Conservation (phyloP, 768 basidiomycete species). For the Megacollybia marginata region DNA sequence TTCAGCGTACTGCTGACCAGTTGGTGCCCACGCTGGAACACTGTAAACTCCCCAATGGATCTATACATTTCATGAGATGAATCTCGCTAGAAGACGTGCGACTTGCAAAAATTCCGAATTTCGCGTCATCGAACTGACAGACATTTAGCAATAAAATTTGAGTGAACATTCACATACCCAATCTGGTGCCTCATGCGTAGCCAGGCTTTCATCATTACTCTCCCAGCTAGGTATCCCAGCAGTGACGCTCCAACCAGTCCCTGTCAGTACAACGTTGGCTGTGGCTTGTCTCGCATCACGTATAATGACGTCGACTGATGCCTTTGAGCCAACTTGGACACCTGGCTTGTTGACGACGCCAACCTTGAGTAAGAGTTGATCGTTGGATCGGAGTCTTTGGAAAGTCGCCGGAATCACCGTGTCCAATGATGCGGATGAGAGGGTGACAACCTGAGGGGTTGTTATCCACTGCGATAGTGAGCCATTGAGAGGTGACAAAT, state of each 20-base stretch:
- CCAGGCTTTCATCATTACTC: background rate
- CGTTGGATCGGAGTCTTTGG: background rate
- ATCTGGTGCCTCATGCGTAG: background rate
- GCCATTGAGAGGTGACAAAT: background rate
- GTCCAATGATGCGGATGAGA: background rate
- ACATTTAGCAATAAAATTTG: background rate
- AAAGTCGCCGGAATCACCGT: background rate
- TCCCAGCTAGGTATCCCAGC: background rate
- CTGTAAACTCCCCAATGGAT: background rate
- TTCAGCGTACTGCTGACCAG: background rate
- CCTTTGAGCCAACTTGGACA: background rate
- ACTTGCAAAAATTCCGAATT: background rate
- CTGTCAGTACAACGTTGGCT: too few species aligned
- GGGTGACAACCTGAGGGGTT: background rate
- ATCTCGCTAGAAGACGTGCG: background rate
- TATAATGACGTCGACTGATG: too few species aligned
- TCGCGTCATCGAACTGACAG: background rate
- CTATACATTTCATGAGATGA: background rate
- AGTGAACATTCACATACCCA: background rate
- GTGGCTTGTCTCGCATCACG: too few species aligned
- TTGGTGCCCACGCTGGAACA: background rate
- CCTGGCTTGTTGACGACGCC: background rate
- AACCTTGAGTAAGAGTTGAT: background rate
- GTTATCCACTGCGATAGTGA: background rate
- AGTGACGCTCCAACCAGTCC: background rate